A percentile compares a stretch with the other conserved stretches of the same genome.
phyloP scores from a whole-genome alignment of 1,139 yeast genomes.

The Magnusiomyces suaveolens region DNA sequence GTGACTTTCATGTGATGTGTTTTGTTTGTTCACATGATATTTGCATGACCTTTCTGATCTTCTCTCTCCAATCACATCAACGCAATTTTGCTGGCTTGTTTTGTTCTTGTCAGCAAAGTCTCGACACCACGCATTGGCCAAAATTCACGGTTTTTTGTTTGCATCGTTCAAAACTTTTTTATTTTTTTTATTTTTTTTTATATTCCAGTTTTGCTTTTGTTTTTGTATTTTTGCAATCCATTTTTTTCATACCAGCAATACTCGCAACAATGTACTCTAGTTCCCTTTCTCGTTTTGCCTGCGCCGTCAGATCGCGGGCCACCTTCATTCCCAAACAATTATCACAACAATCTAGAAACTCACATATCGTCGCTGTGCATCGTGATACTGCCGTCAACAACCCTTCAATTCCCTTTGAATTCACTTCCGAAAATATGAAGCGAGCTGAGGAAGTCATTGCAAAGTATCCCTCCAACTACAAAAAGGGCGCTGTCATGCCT shows the following conservation, averaged over 20 bases:
- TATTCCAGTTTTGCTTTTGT: no score
- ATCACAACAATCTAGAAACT: constrained; percentile 5
- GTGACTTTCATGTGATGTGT: no score
- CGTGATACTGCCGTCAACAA: constrained; percentile 64
- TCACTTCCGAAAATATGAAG: constrained; percentile 54
- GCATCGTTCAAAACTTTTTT: neutral
- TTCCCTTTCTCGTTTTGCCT: neutral
- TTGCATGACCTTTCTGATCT: no score
- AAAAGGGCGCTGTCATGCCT: constrained; percentile 85
- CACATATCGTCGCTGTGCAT: constrained; percentile 51
- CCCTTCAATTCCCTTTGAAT: constrained; percentile 61
- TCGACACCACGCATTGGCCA: neutral
- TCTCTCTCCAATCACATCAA: no score
- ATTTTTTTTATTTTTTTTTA: neutral
- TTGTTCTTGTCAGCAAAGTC: neutral
- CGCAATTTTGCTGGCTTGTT: no score
- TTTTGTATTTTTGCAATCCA: no score
- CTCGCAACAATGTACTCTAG: neutral
- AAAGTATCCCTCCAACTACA: constrained; percentile 78
- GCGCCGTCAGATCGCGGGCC: neutral
- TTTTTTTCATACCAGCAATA: neutral
- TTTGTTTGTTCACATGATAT: no score
- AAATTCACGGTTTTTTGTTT: neutral
- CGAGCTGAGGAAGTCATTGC: constrained; percentile 67
- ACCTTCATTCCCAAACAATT: neutral